Percentiles rank a stretch among this genome's conserved stretches.
Conservation (phyloP, 208 protist genomes). For the Leishmania gerbilli region DNA sequence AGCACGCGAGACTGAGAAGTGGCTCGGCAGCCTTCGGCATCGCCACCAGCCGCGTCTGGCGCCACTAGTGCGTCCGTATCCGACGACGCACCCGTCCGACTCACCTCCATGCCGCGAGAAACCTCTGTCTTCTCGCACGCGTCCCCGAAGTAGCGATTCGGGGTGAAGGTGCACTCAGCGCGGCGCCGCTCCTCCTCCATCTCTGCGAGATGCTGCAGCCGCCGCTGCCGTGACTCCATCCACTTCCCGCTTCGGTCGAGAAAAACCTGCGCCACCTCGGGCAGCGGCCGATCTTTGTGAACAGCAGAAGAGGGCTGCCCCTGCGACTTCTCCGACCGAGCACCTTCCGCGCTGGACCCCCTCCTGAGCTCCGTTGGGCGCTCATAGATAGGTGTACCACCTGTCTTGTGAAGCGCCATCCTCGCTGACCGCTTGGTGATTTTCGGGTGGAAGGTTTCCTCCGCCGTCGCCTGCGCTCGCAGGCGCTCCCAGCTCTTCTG, state of each 20-base stretch:
- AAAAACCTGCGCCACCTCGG: slow-evolving; percentile 27
- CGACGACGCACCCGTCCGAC: background rate
- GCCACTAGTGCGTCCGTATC: background rate
- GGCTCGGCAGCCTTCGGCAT: slow-evolving; percentile 4
- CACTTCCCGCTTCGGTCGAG: slow-evolving; percentile 48
- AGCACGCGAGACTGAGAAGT: slow-evolving; percentile 11
- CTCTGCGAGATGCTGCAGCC: slow-evolving; percentile 18
- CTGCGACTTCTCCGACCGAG: background rate
- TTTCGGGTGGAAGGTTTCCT: slow-evolving; percentile 43
- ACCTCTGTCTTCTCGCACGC: background rate
- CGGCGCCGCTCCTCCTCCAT: slow-evolving; percentile 23
- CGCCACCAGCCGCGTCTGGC: background rate
- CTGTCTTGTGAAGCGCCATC: slow-evolving; percentile 39
- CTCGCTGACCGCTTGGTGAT: slow-evolving; percentile 30
- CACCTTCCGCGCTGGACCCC: background rate
- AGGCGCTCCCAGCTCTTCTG: slow-evolving; percentile 24
- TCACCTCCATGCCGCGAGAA: background rate
- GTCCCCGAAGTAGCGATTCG: slow-evolving; percentile 19
- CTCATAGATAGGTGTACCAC: slow-evolving; percentile 42
- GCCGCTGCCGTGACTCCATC: slow-evolving; percentile 33
- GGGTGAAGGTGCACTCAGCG: slow-evolving; percentile 35
- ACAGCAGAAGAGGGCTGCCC: background rate
- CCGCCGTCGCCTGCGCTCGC: slow-evolving; percentile 24
- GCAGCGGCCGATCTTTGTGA: slow-evolving; percentile 12
- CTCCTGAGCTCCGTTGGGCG: slow-evolving; percentile 12